Conservation (phyloP, 768 basidiomycete genomes). For the Pisolithus orientalis region DNA sequence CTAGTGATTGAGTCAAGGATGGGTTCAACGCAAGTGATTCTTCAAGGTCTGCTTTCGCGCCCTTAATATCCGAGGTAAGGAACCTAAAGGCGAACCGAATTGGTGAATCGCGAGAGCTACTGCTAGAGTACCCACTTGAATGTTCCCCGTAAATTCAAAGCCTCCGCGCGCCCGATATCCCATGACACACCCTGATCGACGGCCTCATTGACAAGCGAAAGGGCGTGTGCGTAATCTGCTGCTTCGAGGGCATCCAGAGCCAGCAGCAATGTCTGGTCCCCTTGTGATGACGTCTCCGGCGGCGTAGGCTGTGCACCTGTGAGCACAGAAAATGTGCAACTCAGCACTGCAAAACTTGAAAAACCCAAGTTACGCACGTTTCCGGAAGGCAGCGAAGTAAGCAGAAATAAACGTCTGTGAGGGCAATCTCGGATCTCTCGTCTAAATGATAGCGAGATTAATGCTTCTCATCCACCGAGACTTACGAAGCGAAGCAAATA, state of each 20-base stretch:
- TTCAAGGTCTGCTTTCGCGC: constrained; percentile 79
- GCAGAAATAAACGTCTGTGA: constrained; percentile 89
- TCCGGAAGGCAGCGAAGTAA: constrained; percentile 95
- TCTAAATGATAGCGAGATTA: constrained; percentile 19
- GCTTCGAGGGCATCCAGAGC: constrained; percentile 82
- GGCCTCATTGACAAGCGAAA: constrained; percentile 77
- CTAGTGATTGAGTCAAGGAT: constrained; percentile 77
- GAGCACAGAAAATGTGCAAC: background rate
- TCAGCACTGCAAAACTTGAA: background rate
- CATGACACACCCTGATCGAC: constrained; percentile 82
- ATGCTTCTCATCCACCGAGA: background rate
- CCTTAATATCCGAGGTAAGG: constrained; percentile 75
- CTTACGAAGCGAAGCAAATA: background rate
- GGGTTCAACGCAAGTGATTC: constrained; percentile 65
- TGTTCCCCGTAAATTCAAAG: constrained; percentile 88
- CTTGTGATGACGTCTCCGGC: constrained; percentile 68
- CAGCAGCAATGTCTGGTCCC: constrained; percentile 77
- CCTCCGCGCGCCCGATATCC: constrained; percentile 73
- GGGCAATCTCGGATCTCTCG: constrained; percentile 77
- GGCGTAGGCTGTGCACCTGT: constrained; percentile 62
- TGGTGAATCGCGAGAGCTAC: background rate
- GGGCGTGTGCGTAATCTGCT: constrained; percentile 75
- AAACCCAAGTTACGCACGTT: constrained; percentile 45
- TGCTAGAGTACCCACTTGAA: constrained; percentile 67
- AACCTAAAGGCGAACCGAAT: constrained; percentile 47